Percentiles rank a stretch among this genome's conserved stretches.
Evolutionary conservation across 2,329 filamentous ascomycete genomes (phyloP).

Genomic region (Hawksworthiomyces lignivorus): DNA sequence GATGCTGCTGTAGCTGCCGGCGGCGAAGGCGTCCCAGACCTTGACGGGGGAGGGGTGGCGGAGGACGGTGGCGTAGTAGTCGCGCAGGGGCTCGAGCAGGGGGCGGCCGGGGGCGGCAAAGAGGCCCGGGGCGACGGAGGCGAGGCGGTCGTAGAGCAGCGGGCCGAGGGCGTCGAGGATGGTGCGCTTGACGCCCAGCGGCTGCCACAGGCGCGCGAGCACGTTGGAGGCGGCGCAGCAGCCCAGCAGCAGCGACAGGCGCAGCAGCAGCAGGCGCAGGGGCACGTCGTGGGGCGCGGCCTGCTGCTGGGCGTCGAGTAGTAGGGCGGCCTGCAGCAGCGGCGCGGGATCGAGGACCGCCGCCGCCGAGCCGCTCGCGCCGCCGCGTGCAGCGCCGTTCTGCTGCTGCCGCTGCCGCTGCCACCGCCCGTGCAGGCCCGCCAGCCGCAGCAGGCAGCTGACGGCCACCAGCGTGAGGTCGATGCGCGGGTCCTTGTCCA

Average conservation of each 20-base stretch:
- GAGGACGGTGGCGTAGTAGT: constrained; percentile 39
- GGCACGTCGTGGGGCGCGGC: constrained; percentile 37
- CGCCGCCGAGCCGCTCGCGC: too few relatives aligned
- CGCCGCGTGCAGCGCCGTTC: constrained; percentile 5
- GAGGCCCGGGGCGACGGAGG: constrained; percentile 39
- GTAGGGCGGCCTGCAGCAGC: constrained; percentile 40
- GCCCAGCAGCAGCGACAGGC: constrained; percentile 44
- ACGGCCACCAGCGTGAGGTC: constrained; percentile 26
- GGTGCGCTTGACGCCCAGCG: constrained; percentile 47
- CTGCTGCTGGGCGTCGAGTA: constrained; percentile 43
- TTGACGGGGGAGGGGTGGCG: constrained; percentile 27
- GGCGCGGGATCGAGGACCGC: constrained; percentile 18
- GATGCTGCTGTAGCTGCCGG: constrained; percentile 44
- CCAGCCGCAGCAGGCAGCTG: constrained; percentile 23
- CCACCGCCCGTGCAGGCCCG: constrained; percentile 15
- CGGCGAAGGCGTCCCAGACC: constrained; percentile 41
- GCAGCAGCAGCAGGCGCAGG: constrained; percentile 42
- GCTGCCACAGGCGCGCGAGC: constrained; percentile 40
- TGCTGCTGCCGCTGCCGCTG: background rate
- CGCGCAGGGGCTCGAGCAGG: constrained; percentile 34
- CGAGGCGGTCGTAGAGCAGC: constrained; percentile 48
- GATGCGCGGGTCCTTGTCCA: constrained; percentile 25
- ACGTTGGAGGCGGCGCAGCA: constrained; percentile 40
- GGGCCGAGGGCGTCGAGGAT: constrained; percentile 50
- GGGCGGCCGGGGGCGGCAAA: constrained; percentile 30